Evolutionary conservation across 495 filamentous ascomycete species (phyloP).

Genomic region (Wilcoxina mikolae): DNA sequence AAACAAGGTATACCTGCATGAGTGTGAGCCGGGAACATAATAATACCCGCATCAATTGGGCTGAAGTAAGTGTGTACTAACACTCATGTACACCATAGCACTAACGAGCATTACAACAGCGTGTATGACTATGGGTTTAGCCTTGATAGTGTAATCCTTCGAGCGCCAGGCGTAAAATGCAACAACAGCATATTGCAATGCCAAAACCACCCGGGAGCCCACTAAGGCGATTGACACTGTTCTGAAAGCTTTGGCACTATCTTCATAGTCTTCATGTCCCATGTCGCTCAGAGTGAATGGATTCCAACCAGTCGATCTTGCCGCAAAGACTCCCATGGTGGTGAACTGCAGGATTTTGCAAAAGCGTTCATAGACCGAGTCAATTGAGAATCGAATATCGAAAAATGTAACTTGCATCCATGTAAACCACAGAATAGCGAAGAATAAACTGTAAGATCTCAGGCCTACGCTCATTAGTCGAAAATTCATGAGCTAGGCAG

Average conservation of each 20-base stretch:
- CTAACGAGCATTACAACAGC: slow-evolving; percentile 33
- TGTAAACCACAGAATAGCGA: slow-evolving; percentile 54
- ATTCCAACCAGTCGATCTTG: slow-evolving; percentile 35
- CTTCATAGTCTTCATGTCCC: slow-evolving; percentile 19
- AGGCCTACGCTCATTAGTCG: slow-evolving; percentile 27
- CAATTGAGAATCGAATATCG: slow-evolving; percentile 53
- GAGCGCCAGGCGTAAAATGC: slow-evolving; percentile 36
- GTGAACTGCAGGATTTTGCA: slow-evolving; percentile 50
- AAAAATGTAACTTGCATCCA: slow-evolving; percentile 55
- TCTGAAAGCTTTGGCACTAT: slow-evolving; percentile 35
- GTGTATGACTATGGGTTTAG: slow-evolving; percentile 31
- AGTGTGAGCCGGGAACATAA: background rate
- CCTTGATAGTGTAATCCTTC: slow-evolving; percentile 29
- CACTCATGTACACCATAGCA: slow-evolving; percentile 37
- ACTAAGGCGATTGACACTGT: slow-evolving; percentile 43
- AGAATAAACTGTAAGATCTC: slow-evolving; percentile 41
- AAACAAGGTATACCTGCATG: slow-evolving; percentile 25
- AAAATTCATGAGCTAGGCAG: slow-evolving; percentile 34
- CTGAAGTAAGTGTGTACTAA: background rate
- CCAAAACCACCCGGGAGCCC: slow-evolving; percentile 42
- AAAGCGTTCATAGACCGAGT: slow-evolving; percentile 49
- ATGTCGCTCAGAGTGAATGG: slow-evolving; percentile 26
- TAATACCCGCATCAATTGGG: background rate
- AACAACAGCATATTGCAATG: slow-evolving; percentile 43
- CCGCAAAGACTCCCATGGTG: slow-evolving; percentile 50